These are phyloP conservation scores for Penicillium sp. DNA, from an alignment of 2,329 filamentous ascomycete species.

Conservation along the genomic window DNA sequence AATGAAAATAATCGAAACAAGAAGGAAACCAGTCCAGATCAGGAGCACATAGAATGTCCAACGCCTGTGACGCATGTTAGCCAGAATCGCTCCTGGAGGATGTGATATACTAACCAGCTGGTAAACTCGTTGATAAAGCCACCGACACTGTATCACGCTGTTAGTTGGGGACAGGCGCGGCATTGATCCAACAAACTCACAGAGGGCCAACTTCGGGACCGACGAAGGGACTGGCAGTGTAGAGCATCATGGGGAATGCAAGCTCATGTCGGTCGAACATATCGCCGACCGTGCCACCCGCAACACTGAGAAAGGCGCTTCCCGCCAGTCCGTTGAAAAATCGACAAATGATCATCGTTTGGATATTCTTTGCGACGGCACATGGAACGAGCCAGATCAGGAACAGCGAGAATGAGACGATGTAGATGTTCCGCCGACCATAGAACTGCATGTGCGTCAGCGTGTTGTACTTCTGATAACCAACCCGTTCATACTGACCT, in stretches of 20 bases:
- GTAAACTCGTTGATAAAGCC: constrained; percentile 78
- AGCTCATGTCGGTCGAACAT: constrained; percentile 68
- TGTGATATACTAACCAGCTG: constrained; percentile 52
- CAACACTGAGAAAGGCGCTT: constrained; percentile 62
- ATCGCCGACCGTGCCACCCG: constrained; percentile 82
- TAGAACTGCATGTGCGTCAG: constrained; percentile 58
- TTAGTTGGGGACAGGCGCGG: constrained; percentile 9
- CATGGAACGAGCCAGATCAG: constrained; percentile 77
- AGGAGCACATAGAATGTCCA: constrained; percentile 83
- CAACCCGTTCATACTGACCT: constrained; percentile 41
- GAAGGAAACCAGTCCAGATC: constrained; percentile 71
- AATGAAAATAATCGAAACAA: constrained; percentile 63
- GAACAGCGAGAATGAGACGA: constrained; percentile 70
- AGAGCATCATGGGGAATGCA: constrained; percentile 79
- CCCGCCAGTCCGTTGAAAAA: constrained; percentile 60
- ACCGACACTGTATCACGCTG: constrained; percentile 51
- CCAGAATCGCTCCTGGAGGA: neutral
- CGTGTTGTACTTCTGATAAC: neutral
- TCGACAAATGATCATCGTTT: constrained; percentile 71
- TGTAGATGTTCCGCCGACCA: constrained; percentile 76
- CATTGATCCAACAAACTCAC: constrained; percentile 21
- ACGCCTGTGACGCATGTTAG: constrained; percentile 46
- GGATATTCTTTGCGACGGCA: constrained; percentile 76
- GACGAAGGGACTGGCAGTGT: constrained; percentile 61
- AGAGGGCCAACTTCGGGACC: constrained; percentile 58